phyloP scores from a whole-genome alignment of 2,329 filamentous ascomycete species.

The Fusarium chaquense region DNA sequence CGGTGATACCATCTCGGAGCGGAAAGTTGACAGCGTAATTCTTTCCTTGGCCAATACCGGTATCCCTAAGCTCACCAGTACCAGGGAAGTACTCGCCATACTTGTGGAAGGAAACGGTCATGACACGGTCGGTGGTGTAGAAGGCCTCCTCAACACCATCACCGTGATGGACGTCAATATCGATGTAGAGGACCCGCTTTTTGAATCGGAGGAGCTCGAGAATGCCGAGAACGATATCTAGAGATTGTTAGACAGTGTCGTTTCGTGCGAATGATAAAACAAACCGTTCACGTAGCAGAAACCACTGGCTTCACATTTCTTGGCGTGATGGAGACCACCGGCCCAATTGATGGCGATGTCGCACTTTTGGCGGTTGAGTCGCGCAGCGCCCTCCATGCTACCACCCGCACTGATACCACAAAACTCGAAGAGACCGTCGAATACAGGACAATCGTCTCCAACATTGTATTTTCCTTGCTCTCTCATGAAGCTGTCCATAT shows the following conservation, averaged over 20 bases:
- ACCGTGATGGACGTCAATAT: conserved; percentile 94
- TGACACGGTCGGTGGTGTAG: conserved; percentile 90
- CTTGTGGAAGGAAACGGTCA: conserved; percentile 95
- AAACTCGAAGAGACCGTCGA: conserved; percentile 97
- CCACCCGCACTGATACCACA: conserved; percentile 94
- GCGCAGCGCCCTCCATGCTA: conserved; percentile 91
- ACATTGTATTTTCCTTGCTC: conserved; percentile 96
- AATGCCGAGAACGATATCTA: conserved; percentile 95
- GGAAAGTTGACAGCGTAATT: conserved; percentile 94
- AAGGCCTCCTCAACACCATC: conserved; percentile 95
- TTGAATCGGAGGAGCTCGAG: conserved; percentile 91
- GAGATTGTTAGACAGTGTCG: conserved; percentile 19
- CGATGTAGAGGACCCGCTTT: conserved; percentile 96
- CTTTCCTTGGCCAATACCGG: conserved; percentile 87
- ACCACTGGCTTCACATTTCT: conserved; percentile 94
- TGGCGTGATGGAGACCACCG: conserved; percentile 95
- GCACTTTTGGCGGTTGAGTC: conserved; percentile 89
- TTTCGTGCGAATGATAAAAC: conserved; percentile 18
- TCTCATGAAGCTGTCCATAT: conserved; percentile 93
- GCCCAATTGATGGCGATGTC: conserved; percentile 99
- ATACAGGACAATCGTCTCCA: conserved; percentile 96
- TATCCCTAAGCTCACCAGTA: conserved; percentile 87
- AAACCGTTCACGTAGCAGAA: conserved; percentile 98
- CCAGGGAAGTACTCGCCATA: conserved; percentile 97
- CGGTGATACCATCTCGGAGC: conserved; percentile 90